phyloP scores from a whole-genome alignment of 305 asterid species.

The Plantago lanceolata region DNA sequence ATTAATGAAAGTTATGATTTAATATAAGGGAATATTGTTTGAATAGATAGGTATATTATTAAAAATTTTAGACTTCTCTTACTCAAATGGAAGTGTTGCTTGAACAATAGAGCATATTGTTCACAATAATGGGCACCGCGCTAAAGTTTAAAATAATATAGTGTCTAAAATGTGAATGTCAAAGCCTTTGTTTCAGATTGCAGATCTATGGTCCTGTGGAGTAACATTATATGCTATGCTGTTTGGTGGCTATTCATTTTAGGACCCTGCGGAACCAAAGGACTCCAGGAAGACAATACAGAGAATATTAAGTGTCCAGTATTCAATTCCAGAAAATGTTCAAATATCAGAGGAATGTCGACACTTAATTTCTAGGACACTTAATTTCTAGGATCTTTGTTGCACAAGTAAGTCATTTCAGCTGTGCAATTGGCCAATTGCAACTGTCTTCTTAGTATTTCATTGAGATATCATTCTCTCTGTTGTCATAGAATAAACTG shows the following conservation, averaged over 20 bases:
- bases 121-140: too few relatives aligned
- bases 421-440: slow-evolving; percentile 1
- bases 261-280: slow-evolving; percentile 70
- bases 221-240: slow-evolving; percentile 54
- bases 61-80: too few relatives aligned
- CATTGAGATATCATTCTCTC: background rate
- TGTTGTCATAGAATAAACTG: too few relatives aligned
- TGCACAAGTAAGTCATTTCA: slow-evolving; percentile 43
- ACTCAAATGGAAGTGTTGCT: too few relatives aligned
- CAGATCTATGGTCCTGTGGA: slow-evolving; percentile 62
- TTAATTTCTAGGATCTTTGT: slow-evolving; percentile 73
- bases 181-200: slow-evolving; percentile 29
- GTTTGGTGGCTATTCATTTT: slow-evolving; percentile 46
- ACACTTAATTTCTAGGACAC: slow-evolving; percentile 66
- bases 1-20: too few relatives aligned
- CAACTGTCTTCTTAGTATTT: background rate
- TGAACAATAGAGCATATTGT: too few relatives aligned
- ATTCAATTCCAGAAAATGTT: slow-evolving; percentile 60
- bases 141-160: too few relatives aligned
- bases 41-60: too few relatives aligned
- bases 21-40: too few relatives aligned
- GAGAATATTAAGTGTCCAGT: slow-evolving; percentile 67
- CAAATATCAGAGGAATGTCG: slow-evolving; percentile 60
- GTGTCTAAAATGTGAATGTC: background rate
- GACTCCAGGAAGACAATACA: slow-evolving; percentile 79